Percentiles rank a stretch among this genome's conserved stretches.
Conservation (phyloP, 768 basidiomycete genomes). For the Austroboletus festivus region DNA sequence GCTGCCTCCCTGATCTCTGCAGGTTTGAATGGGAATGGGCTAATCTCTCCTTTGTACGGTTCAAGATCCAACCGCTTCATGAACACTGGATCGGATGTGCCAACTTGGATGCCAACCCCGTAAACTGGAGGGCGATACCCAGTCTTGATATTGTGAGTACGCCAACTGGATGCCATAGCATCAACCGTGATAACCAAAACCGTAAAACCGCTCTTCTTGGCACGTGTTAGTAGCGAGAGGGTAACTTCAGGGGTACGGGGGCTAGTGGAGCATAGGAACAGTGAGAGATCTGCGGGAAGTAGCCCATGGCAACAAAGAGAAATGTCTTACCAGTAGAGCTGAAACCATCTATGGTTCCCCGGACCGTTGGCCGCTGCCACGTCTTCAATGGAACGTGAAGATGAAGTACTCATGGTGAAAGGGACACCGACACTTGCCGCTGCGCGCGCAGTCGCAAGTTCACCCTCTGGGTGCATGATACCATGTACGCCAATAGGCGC, state of each 20-base stretch:
- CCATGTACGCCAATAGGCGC: conserved; percentile 80
- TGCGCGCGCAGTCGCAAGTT: conserved; percentile 66
- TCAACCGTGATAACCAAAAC: conserved; percentile 80
- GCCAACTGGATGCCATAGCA: conserved; percentile 70
- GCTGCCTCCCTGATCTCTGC: conserved; percentile 39
- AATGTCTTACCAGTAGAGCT: conserved; percentile 76
- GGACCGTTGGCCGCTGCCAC: conserved; percentile 67
- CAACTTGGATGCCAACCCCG: conserved; percentile 65
- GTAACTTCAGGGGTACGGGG: conserved; percentile 58
- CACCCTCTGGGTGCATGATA: conserved; percentile 67
- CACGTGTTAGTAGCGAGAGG: conserved; percentile 61
- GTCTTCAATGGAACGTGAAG: conserved; percentile 68
- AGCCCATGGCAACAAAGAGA: background rate
- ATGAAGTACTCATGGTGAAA: conserved; percentile 73
- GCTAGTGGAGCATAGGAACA: conserved; percentile 38
- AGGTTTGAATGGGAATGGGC: conserved; percentile 60
- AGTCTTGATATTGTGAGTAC: conserved; percentile 66
- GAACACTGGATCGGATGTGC: conserved; percentile 73
- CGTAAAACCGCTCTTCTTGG: conserved; percentile 61
- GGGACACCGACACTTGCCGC: conserved; percentile 61
- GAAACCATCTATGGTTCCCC: conserved; percentile 70
- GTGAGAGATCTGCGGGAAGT: background rate
- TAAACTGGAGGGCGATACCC: conserved; percentile 65
- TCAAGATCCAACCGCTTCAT: conserved; percentile 55
- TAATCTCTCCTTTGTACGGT: conserved; percentile 36